Evolutionary conservation across 176 grass and related monocot species (phyloP).

Genomic region (Paspalum notatum): DNA sequence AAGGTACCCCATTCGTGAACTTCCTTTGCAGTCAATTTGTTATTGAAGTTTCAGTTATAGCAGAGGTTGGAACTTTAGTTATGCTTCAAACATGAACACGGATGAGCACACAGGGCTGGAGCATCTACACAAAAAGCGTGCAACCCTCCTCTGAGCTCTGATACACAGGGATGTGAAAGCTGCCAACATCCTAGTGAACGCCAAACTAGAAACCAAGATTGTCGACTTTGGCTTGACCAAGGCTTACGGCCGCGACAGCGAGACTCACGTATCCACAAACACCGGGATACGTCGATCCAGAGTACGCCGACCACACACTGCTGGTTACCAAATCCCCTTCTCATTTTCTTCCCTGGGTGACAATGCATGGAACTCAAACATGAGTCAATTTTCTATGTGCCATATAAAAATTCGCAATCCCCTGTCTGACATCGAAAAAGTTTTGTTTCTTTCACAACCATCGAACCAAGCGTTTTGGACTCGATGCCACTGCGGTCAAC

Average conservation of each 20-base stretch:
- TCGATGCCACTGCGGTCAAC: too few relatives aligned
- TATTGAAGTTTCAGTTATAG: not conserved
- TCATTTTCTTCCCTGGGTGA: too few relatives aligned
- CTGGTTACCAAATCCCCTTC: too few relatives aligned
- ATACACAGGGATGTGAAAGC: constrained; percentile 66
- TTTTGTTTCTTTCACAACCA: too few relatives aligned
- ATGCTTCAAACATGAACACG: not conserved
- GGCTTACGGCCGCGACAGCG: constrained; percentile 14
- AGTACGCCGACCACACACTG: constrained; percentile 37
- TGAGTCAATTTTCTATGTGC: too few relatives aligned
- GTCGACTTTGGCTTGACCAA: constrained; percentile 59
- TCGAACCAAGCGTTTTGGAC: too few relatives aligned
- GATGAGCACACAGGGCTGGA: constrained; percentile 33
- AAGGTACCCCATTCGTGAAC: constrained; percentile 24
- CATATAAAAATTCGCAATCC: too few relatives aligned
- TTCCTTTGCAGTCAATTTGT: not conserved
- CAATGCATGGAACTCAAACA: too few relatives aligned
- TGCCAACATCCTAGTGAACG: constrained; percentile 53
- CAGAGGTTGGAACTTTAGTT: too few relatives aligned
- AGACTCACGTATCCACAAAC: constrained; percentile 39
- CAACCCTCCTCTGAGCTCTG: constrained; percentile 44
- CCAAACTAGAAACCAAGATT: constrained; percentile 59
- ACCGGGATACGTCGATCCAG: constrained; percentile 60
- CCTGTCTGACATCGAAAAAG: too few relatives aligned
- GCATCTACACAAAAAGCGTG: constrained; percentile 68